Evolutionary conservation across 1,284 basidiomycete genomes (phyloP).

Genomic region (Naganishia sp.): DNA sequence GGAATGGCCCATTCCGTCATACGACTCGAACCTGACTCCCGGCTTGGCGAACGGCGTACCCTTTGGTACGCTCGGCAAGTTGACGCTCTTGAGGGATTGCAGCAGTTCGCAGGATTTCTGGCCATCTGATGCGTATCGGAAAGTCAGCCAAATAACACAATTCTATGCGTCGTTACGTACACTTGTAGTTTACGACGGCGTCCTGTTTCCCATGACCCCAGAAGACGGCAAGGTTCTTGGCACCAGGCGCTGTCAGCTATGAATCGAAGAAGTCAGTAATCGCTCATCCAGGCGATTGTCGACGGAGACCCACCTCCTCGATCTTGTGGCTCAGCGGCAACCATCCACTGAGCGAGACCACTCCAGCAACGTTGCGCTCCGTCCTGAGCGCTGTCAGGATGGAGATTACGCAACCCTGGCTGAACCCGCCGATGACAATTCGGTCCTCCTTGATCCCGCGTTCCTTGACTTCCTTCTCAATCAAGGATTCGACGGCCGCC

Average conservation of each 20-base stretch:
- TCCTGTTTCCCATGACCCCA: constrained; percentile 84
- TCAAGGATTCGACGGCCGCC: constrained; percentile 65
- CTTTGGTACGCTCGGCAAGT: constrained; percentile 49
- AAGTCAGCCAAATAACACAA: not conserved
- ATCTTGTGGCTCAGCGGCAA: constrained; percentile 59
- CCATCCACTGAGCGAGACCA: constrained; percentile 75
- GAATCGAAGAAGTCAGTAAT: constrained; percentile 62
- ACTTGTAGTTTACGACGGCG: constrained; percentile 64
- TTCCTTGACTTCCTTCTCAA: constrained; percentile 54
- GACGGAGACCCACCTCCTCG: constrained; percentile 12
- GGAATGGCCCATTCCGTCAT: constrained; percentile 62
- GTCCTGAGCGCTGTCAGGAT: constrained; percentile 70
- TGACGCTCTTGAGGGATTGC: constrained; percentile 58
- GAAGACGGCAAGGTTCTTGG: constrained; percentile 70
- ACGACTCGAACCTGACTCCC: constrained; percentile 54
- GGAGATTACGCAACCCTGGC: constrained; percentile 79
- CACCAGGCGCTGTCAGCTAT: constrained; percentile 39
- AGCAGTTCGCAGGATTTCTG: constrained; percentile 62
- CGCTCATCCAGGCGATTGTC: constrained; percentile 39
- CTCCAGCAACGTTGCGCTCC: constrained; percentile 69
- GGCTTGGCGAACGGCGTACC: constrained; percentile 47
- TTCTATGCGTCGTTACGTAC: constrained; percentile 36
- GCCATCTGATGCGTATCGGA: constrained; percentile 46
- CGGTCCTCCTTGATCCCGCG: constrained; percentile 26
- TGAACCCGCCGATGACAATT: constrained; percentile 77